Base-by-base conservation (phyloP, 2,329 filamentous ascomycete species). In the Microcyclosporella mali region DNA sequence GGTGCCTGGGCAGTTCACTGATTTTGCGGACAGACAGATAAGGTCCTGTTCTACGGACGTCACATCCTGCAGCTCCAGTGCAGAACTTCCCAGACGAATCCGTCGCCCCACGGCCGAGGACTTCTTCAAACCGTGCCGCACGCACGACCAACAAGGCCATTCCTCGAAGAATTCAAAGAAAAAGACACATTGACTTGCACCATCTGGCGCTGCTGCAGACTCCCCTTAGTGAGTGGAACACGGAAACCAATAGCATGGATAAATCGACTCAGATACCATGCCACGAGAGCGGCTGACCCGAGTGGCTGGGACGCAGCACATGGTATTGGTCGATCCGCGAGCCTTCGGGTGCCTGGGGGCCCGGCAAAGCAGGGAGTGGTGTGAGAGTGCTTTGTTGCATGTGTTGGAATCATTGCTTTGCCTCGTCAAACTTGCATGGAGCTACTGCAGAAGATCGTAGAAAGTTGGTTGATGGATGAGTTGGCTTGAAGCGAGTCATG, bases 111-210 rank as follows among this genome's bases (percentile, higher is more conserved):
- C n/a, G n/a, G n/a, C n/a, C n/a, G n/a, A n/a, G n/a, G n/a, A n/a
- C n/a, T n/a, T n/a, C n/a, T n/a, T n/a, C 32, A 16, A 34, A 12
- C 18, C 14, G 15, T 18, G 12, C 11, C 12, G 14, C 32, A 34
- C 17, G 10, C 9, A 25, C 21, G 21, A 25, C 7, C 25, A 30
- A 30, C 36, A 29, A 38, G 36, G 36, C 8, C 36, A 30, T 17
- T n/a, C 36, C 16, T 38, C 16, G 6, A 12, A 29, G 2, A 27
- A n/a, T 4, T 15, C 6, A 15, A 37, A 27, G 18, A 25, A 14
- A 38, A 38, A 21, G 11, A 11, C 19, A 28, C 36, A 38, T 38
- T 38, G 27, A 38, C 27, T 38, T 38, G 21, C 21, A 38, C 36
- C 21, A 29, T 16, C 25, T 28, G 27, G 25, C 36, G 36, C 36